Conservation (phyloP, 2,329 filamentous ascomycete species). For the Nigrospora osmanthi region DNA sequence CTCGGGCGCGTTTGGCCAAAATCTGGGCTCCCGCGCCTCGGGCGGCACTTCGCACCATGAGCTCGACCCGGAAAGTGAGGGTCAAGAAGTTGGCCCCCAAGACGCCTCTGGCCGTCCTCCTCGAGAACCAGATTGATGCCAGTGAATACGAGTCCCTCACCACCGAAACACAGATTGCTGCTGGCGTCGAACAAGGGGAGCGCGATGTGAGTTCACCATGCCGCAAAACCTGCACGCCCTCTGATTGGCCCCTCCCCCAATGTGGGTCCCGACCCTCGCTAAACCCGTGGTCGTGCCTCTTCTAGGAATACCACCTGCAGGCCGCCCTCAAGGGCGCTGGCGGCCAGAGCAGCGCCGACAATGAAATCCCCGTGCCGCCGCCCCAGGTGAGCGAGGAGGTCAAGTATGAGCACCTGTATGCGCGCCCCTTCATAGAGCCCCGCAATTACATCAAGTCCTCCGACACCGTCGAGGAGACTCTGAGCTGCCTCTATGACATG, state of each 20-base stretch:
- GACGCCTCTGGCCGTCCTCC: slow-evolving; percentile 77
- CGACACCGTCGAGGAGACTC: slow-evolving; percentile 93
- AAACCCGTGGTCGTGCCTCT: slow-evolving; percentile 23
- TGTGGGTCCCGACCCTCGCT: too few relatives aligned
- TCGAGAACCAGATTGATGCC: slow-evolving; percentile 84
- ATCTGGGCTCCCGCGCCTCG: slow-evolving; percentile 23
- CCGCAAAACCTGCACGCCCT: too few relatives aligned
- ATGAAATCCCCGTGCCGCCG: slow-evolving; percentile 59
- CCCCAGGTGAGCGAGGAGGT: slow-evolving; percentile 55
- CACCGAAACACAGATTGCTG: slow-evolving; percentile 80
- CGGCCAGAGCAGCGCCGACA: slow-evolving; percentile 37
- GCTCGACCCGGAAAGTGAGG: slow-evolving; percentile 58
- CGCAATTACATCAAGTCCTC: slow-evolving; percentile 96
- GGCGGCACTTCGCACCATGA: slow-evolving; percentile 41
- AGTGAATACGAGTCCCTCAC: slow-evolving; percentile 80
- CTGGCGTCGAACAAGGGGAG: slow-evolving; percentile 93
- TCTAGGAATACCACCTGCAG: slow-evolving; percentile 90
- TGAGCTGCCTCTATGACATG: slow-evolving; percentile 90
- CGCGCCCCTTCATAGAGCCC: slow-evolving; percentile 71
- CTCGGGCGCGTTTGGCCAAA: slow-evolving; percentile 43
- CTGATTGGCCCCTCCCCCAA: too few relatives aligned
- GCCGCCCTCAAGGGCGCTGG: slow-evolving; percentile 58
- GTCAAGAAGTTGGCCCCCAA: slow-evolving; percentile 91
- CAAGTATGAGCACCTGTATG: slow-evolving; percentile 86
- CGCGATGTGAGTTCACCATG: slow-evolving; percentile 71